Percentiles rank a stretch among this genome's conserved stretches.
Conservation (phyloP, 1,139 yeast genomes). For the Petasospora fabianii region DNA sequence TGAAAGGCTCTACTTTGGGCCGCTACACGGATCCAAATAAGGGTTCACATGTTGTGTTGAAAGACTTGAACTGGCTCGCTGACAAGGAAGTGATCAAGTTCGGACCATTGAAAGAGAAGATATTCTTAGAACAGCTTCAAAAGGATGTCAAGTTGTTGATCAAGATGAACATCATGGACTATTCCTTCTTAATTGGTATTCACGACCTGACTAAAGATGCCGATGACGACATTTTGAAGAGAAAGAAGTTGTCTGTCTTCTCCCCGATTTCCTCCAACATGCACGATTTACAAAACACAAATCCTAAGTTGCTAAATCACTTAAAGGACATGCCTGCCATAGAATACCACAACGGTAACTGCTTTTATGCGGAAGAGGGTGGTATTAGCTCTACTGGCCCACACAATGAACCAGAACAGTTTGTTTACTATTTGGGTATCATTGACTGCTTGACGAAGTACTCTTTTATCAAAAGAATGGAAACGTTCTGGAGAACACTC, state of each 20-base stretch:
- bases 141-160: constrained; percentile 73
- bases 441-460: constrained; percentile 93
- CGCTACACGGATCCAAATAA: constrained; percentile 46
- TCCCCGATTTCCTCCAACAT: constrained; percentile 35
- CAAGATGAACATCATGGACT: constrained; percentile 87
- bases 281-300: constrained; percentile 43
- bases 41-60: constrained; percentile 43
- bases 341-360: constrained; percentile 47
- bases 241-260: constrained; percentile 42
- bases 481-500: constrained; percentile 81
- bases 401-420: constrained; percentile 53
- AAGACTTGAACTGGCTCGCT: constrained; percentile 87
- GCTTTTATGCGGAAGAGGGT: constrained; percentile 81
- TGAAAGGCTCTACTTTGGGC: constrained; percentile 93
- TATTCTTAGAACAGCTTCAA: constrained; percentile 65
- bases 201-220: constrained; percentile 67
- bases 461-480: constrained; percentile 69
- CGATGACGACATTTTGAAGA: constrained; percentile 29
- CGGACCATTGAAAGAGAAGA: constrained; percentile 63
- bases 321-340: constrained; percentile 38
- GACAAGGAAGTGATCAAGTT: constrained; percentile 57
- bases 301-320: constrained; percentile 43
- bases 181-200: constrained; percentile 81
- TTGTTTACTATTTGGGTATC: constrained; percentile 86
- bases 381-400: constrained; percentile 78